Evolutionary conservation across 1,284 basidiomycete genomes (phyloP).

Genomic region (Rhodotorula mucilaginosa): DNA sequence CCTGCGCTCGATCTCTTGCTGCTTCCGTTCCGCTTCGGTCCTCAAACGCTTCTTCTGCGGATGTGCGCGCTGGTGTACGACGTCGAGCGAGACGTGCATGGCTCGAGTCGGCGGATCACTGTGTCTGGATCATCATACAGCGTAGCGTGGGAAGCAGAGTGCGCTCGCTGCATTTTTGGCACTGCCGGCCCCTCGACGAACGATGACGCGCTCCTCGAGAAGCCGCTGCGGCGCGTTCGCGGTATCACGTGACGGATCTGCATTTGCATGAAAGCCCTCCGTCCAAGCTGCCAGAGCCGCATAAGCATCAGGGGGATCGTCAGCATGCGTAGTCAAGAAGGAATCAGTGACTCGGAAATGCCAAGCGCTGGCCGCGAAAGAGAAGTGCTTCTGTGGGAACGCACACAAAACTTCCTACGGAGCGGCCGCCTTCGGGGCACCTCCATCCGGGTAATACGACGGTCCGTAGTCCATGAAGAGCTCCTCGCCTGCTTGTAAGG

Average conservation of each 20-base stretch:
- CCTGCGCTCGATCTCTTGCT: not conserved
- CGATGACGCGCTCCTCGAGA: too few species aligned
- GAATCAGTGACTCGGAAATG: not conserved
- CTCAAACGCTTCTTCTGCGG: not conserved
- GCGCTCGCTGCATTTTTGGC: not conserved
- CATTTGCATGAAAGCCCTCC: too few species aligned
- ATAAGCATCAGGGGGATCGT: too few species aligned
- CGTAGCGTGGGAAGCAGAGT: not conserved
- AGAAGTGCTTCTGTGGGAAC: not conserved
- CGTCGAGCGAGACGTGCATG: slow-evolving; percentile 18
- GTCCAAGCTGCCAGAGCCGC: too few species aligned
- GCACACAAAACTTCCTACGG: not conserved
- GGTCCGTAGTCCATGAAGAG: slow-evolving; percentile 16
- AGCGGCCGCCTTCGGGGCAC: not conserved
- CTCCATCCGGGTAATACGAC: not conserved
- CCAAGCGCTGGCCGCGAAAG: not conserved
- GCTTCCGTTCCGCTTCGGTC: slow-evolving; percentile 4
- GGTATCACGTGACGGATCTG: too few species aligned
- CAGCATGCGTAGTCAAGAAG: too few species aligned
- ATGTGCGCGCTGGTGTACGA: not conserved
- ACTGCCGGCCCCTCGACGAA: too few species aligned
- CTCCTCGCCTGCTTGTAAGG: slow-evolving; percentile 10
- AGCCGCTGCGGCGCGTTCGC: too few species aligned
- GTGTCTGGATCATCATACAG: not conserved
- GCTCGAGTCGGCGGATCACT: not conserved